These are phyloP conservation scores for Alternaria sp. DNA, from an alignment of 2,329 filamentous ascomycete genomes.

Conservation along the genomic window DNA sequence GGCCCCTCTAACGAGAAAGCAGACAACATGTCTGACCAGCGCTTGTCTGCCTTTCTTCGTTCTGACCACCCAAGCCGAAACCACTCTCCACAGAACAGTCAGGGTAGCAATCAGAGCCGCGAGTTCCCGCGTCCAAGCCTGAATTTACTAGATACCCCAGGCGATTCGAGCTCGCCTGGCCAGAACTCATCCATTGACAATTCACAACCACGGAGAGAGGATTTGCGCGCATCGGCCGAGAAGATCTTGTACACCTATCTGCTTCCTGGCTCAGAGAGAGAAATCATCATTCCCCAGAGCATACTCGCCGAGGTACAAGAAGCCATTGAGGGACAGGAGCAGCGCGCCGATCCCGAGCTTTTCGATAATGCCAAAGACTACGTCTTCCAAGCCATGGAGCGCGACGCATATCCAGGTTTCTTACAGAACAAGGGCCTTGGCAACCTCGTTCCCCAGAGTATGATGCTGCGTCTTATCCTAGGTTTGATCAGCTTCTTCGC, in stretches of 20 bases:
- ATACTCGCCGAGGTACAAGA: slow-evolving; percentile 87
- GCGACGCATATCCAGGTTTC: slow-evolving; percentile 98
- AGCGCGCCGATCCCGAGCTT: slow-evolving; percentile 93
- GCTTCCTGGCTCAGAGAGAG: slow-evolving; percentile 91
- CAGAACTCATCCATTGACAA: slow-evolving; percentile 46
- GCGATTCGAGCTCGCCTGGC: slow-evolving; percentile 65
- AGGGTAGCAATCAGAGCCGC: slow-evolving; percentile 61
- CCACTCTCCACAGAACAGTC: slow-evolving; percentile 59
- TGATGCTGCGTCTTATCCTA: slow-evolving; percentile 83
- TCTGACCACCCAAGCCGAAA: slow-evolving; percentile 58
- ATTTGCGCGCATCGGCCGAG: slow-evolving; percentile 92
- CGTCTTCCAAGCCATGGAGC: slow-evolving; percentile 99
- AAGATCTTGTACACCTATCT: slow-evolving; percentile 99
- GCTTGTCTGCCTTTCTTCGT: slow-evolving; percentile 89
- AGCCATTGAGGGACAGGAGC: slow-evolving; percentile 82
- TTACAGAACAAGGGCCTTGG: slow-evolving; percentile 93
- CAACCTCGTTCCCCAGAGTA: slow-evolving; percentile 90
- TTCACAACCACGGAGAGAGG: slow-evolving; percentile 64
- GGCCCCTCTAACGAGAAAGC: slow-evolving; percentile 70
- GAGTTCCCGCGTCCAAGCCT: slow-evolving; percentile 66
- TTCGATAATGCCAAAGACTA: slow-evolving; percentile 99
- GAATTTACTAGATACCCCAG: slow-evolving; percentile 70
- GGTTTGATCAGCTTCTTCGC: slow-evolving; percentile 88
- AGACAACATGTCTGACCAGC: slow-evolving; percentile 77
- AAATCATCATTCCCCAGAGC: slow-evolving; percentile 89